A percentile compares a stretch with the other conserved stretches of the same genome.
These are phyloP conservation scores for Ocimum tenuiflorum DNA, from an alignment of 257 asterid genomes.

Conservation along the genomic window DNA sequence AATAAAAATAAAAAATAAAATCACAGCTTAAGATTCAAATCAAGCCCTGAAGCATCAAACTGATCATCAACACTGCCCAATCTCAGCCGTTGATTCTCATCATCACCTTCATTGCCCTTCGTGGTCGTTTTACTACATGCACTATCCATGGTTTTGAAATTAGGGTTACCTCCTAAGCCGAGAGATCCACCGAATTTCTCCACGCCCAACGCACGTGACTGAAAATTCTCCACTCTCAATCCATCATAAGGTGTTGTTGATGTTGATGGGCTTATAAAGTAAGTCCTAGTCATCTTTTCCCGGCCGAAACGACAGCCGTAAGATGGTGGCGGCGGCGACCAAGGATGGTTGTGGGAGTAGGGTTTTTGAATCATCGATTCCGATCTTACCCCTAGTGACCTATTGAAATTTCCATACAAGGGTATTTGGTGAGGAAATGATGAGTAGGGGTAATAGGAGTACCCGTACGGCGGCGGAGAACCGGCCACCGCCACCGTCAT, in stretches of 20 bases:
- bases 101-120: conserved; percentile 13
- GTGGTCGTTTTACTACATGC: not conserved
- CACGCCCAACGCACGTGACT: conserved; percentile 14
- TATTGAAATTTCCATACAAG: conserved; percentile 20
- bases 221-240: conserved; percentile 17
- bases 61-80: not conserved
- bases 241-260: conserved; percentile 19
- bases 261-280: conserved; percentile 21
- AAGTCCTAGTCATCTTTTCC: conserved; percentile 22
- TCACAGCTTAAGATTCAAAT: conserved; percentile 44
- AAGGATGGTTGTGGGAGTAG: conserved; percentile 23
- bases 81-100: conserved; percentile 7
- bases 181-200: conserved; percentile 23
- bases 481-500: not conserved
- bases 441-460: conserved; percentile 34
- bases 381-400: conserved; percentile 36
- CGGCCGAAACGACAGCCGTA: conserved; percentile 17
- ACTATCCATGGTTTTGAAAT: not conserved
- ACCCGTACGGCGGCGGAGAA: conserved; percentile 28
- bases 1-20: not conserved
- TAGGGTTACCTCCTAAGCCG: conserved; percentile 22
- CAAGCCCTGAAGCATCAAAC: conserved; percentile 34
- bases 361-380: conserved; percentile 43
- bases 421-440: conserved; percentile 31
- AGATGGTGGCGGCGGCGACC: conserved; percentile 20